Percentiles rank a stretch among this genome's conserved stretches.
Evolutionary conservation across 768 basidiomycete species (phyloP).

Genomic region (Leccinum ochraceum): DNA sequence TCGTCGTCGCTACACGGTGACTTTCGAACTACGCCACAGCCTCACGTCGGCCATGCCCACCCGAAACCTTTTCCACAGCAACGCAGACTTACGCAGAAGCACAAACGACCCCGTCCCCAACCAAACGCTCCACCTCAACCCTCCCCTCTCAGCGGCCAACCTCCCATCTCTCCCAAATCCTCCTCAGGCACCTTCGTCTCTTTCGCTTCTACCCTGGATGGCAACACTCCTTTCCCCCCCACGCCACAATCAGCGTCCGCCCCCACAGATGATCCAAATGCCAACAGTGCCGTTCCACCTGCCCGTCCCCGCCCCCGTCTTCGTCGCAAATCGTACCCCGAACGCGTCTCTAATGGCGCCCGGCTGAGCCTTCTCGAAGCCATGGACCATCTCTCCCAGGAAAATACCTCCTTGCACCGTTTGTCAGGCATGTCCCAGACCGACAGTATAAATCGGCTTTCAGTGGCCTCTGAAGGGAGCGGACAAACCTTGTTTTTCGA

Average conservation of each 20-base stretch:
- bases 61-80: conserved; percentile 8
- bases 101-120: conserved; percentile 18
- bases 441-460: conserved; percentile 22
- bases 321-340: conserved; percentile 27
- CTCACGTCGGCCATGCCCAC: conserved; percentile 1
- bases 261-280: conserved; percentile 1
- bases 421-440: conserved; percentile 9
- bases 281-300: neutral
- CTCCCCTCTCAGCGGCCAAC: conserved; percentile 11
- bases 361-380: conserved; percentile 32
- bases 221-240: conserved; percentile 3
- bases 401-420: conserved; percentile 1
- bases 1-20: neutral
- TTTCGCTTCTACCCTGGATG: conserved; percentile 20
- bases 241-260: neutral
- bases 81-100: conserved; percentile 8
- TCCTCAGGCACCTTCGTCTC: conserved; percentile 31
- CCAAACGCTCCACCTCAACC: conserved; percentile 21
- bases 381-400: conserved; percentile 28
- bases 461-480: conserved; percentile 24
- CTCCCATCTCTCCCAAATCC: conserved; percentile 29
- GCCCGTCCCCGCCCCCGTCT: conserved; percentile 19
- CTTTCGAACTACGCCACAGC: conserved; percentile 8
- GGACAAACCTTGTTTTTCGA: conserved; percentile 32
- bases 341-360: conserved; percentile 21